A percentile compares a stretch with the other conserved stretches of the same genome.
phyloP scores from a whole-genome alignment of 371 early-diverging fungal genomes.

The Rhizopus microsporus region DNA sequence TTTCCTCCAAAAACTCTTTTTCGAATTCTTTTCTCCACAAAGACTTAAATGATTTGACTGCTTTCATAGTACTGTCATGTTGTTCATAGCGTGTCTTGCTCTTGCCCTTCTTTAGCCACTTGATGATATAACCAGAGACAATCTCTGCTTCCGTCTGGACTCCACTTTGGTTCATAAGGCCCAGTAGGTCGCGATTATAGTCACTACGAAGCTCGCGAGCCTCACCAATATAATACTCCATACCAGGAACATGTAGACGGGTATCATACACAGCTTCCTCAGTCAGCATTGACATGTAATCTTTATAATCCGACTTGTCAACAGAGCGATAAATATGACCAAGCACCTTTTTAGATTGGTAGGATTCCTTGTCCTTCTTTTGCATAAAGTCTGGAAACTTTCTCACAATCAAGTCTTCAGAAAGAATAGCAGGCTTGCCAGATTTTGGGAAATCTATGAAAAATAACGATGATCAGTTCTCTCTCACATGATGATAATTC shows the following conservation, averaged over 20 bases:
- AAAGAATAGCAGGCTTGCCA: slow-evolving; percentile 46
- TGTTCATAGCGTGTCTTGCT: slow-evolving; percentile 51
- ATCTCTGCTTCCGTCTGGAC: slow-evolving; percentile 56
- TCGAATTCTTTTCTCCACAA: slow-evolving; percentile 49
- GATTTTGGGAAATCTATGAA: slow-evolving; percentile 47
- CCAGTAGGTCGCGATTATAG: slow-evolving; percentile 58
- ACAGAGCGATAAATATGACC: slow-evolving; percentile 65
- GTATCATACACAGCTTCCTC: slow-evolving; percentile 40
- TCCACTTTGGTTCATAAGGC: slow-evolving; percentile 71
- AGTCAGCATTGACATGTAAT: slow-evolving; percentile 29
- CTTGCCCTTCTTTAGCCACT: slow-evolving; percentile 37
- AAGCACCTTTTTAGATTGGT: slow-evolving; percentile 61
- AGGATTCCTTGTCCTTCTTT: slow-evolving; percentile 56
- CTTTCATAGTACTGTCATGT: slow-evolving; percentile 44
- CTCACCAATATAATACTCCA: slow-evolving; percentile 57
- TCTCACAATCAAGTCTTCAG: slow-evolving; percentile 45
- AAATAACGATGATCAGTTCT: neutral
- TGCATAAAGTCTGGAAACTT: slow-evolving; percentile 85
- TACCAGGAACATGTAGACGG: slow-evolving; percentile 52
- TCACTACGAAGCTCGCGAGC: slow-evolving; percentile 40
- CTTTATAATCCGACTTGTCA: slow-evolving; percentile 42
- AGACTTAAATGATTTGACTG: slow-evolving; percentile 38
- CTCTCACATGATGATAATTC: neutral
- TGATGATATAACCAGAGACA: slow-evolving; percentile 46
- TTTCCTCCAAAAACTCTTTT: slow-evolving; percentile 37